A percentile compares a stretch with the other conserved stretches of the same genome.
Conservation (phyloP, 371 early-diverging fungal species). For the Apophysomyces sp. region DNA sequence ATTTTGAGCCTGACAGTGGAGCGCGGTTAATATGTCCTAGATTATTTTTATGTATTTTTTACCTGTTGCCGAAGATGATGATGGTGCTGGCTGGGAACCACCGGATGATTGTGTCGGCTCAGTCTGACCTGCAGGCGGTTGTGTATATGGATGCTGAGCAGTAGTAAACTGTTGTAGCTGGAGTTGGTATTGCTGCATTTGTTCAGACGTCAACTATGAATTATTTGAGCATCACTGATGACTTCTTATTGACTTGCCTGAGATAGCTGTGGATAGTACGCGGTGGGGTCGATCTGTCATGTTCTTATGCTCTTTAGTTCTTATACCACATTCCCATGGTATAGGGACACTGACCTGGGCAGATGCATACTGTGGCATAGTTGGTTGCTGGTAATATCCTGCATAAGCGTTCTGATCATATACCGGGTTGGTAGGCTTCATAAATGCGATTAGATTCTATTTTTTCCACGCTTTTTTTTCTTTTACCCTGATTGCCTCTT, state of each 20-base stretch:
- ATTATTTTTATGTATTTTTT: not conserved
- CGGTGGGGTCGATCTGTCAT: slow-evolving; percentile 13
- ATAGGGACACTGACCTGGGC: slow-evolving; percentile 9
- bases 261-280: slow-evolving; percentile 15
- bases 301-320: not conserved
- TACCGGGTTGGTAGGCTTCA: slow-evolving; percentile 15
- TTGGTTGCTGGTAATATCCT: slow-evolving; percentile 22
- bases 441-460: not conserved
- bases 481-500: slow-evolving; percentile 56
- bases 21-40: not conserved
- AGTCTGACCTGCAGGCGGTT: not conserved
- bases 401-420: slow-evolving; percentile 31
- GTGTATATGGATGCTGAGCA: not conserved
- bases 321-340: not conserved
- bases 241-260: not conserved
- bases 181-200: not conserved
- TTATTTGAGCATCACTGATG: not conserved
- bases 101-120: not conserved
- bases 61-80: not conserved
- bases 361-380: slow-evolving; percentile 21
- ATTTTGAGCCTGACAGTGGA: not conserved
- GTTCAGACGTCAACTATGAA: not conserved
- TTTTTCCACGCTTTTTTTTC: not conserved
- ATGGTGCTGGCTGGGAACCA: not conserved
- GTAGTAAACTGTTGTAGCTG: slow-evolving; percentile 4